Conservation (phyloP, 2,329 filamentous ascomycete genomes). For the Leptosphaerulina australis region DNA sequence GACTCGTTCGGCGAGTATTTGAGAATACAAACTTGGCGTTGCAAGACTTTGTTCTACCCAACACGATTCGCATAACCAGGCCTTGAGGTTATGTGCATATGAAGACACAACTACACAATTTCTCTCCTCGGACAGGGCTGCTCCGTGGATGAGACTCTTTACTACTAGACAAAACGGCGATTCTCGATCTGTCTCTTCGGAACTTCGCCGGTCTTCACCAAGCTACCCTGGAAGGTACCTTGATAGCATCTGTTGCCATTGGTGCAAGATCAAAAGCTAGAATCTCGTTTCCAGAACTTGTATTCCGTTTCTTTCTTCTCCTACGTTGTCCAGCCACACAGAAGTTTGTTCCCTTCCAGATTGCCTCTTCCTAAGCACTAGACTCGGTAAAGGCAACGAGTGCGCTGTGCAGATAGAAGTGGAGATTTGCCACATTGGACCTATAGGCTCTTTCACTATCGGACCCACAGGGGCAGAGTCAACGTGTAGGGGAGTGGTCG, state of each 20-base stretch:
- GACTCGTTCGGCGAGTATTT: constrained; percentile 1
- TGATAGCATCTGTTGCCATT: neutral
- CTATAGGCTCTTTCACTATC: neutral
- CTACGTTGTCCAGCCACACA: too few relatives aligned
- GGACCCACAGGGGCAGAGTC: constrained; percentile 3
- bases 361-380: too few relatives aligned
- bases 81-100: too few relatives aligned
- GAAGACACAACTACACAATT: too few relatives aligned
- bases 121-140: neutral
- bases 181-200: neutral
- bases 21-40: neutral
- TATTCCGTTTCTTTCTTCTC: too few relatives aligned
- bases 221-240: neutral
- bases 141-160: neutral
- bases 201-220: neutral
- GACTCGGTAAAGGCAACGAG: too few relatives aligned
- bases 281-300: neutral
- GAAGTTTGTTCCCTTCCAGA: too few relatives aligned
- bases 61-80: too few relatives aligned
- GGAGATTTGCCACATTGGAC: constrained; percentile 8
- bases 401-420: too few relatives aligned
- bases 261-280: neutral
- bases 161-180: too few relatives aligned
- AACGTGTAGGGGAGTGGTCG: neutral
- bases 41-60: too few relatives aligned